Percentiles rank a stretch among this genome's conserved stretches.
Evolutionary conservation across 352 stramenopile genomes (phyloP).

Genomic region (Pythium chondricola): DNA sequence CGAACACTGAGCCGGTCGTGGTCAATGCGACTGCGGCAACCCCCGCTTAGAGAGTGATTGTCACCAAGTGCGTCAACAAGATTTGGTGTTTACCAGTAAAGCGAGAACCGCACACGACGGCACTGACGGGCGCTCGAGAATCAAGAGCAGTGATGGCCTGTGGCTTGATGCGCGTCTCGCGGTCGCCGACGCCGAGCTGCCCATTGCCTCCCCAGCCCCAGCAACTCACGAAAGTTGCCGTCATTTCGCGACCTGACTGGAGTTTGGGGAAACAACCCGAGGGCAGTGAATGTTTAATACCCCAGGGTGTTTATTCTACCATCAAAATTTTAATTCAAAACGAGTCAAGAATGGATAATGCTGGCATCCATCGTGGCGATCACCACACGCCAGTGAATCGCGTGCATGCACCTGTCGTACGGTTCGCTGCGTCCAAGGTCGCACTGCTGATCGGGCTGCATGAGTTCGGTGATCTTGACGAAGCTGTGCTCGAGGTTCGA

Average conservation of each 20-base stretch:
- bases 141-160: constrained; percentile 22
- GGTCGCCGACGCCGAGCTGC: constrained; percentile 33
- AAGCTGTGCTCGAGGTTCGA: constrained; percentile 39
- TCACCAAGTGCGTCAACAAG: neutral
- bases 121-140: constrained; percentile 16
- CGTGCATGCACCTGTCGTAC: constrained; percentile 39
- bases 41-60: neutral
- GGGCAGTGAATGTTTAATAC: neutral
- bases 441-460: constrained; percentile 63
- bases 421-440: constrained; percentile 67
- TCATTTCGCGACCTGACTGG: neutral
- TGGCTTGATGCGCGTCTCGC: constrained; percentile 34
- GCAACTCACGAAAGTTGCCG: constrained; percentile 13
- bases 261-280: too few relatives aligned
- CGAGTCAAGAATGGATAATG: too few relatives aligned
- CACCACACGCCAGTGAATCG: too few relatives aligned
- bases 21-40: constrained; percentile 23
- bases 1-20: constrained; percentile 22
- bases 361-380: too few relatives aligned
- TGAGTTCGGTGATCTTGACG: constrained; percentile 52
- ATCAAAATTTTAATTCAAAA: too few relatives aligned
- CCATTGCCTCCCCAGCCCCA: constrained; percentile 41
- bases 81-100: constrained; percentile 37
- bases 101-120: constrained; percentile 31
- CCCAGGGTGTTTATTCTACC: too few relatives aligned